Evolutionary conservation across 495 filamentous ascomycete genomes (phyloP).

Genomic region (Podospora pseudocomata): DNA sequence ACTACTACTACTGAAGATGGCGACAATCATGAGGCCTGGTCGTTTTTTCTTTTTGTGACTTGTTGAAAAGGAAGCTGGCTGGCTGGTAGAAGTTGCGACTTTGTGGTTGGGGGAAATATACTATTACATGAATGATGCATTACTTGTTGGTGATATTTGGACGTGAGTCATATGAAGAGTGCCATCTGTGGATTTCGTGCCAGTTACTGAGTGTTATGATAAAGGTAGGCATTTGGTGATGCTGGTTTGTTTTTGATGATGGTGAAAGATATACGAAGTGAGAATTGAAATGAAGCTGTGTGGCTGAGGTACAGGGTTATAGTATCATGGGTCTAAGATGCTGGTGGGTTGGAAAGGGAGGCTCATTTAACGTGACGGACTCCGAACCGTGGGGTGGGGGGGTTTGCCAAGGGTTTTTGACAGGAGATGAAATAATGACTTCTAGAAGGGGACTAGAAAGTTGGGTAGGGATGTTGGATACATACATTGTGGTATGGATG

Average conservation of each 20-base stretch:
- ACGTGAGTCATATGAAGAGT: no score
- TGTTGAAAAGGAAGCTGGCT: neutral
- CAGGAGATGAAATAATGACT: neutral
- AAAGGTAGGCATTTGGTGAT: no score
- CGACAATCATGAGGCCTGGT: neutral
- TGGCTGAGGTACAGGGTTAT: neutral
- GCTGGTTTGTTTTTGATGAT: no score
- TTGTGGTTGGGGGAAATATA: neutral
- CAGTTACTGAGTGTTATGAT: no score
- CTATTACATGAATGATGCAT: neutral
- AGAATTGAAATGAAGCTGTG: neutral
- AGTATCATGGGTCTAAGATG: neutral
- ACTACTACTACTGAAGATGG: neutral
- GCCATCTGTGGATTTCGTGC: no score
- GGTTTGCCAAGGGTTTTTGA: neutral
- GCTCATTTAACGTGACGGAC: neutral
- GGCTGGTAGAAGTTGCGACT: neutral
- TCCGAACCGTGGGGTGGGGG: neutral
- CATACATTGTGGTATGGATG: neutral
- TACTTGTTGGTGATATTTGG: neutral
- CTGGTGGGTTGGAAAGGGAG: neutral
- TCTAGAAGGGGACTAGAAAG: neutral
- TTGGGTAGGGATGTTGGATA: neutral
- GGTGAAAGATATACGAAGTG: neutral
- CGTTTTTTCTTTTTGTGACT: neutral